Evolutionary conservation across 768 basidiomycete species (phyloP), one percentile per base, ranked within the genome.

Genomic region (Chiua virens): DNA sequence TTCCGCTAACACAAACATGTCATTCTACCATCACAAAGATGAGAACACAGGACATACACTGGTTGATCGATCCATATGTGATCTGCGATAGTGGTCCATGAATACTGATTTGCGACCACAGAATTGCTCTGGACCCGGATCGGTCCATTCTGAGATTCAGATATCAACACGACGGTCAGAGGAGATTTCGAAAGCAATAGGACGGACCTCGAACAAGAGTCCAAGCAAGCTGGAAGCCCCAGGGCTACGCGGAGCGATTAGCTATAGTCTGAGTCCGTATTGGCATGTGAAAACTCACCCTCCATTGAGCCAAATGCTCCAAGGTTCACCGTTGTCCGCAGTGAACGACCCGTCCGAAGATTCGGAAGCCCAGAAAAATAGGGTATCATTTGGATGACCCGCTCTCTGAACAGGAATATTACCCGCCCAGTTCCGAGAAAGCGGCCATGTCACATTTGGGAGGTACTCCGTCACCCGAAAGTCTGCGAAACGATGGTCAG

Each of bases 11-110:
- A 23, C 23, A 23, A 23, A 6, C 23, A 23, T 23, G 6, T 23
- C n/a, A n/a, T n/a, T n/a, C n/a, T n/a, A n/a, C n/a, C n/a, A 23
- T 23, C 23, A 23, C 6, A 6, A 23, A 23, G 23, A 23, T 6
- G 23, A 23, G 23, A 23, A 28, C 28, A 28, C 8, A 57, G 71
- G n/a, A n/a, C n/a, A 2, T 61, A 71, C 61, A 85, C 85, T 45
- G 86, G 87, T 50, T 87, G 82, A 59, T 88, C 87, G 45, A 89
- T 71, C 83, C 83, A 87, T 45, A 88, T 76, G 55, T 80, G 82
- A 35, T 51, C 59, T 5, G 82, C 78, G 21, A 86, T 55, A 34
- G 69, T 75, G 49, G 77, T 68, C 81, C 83, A 86, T 55, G 79
- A 75, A 62, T 80, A 77, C 4, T 73, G 62, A 56, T 87, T 87